Evolutionary conservation across 441 rosid species (phyloP).

Genomic region (Jatropha multifida): DNA sequence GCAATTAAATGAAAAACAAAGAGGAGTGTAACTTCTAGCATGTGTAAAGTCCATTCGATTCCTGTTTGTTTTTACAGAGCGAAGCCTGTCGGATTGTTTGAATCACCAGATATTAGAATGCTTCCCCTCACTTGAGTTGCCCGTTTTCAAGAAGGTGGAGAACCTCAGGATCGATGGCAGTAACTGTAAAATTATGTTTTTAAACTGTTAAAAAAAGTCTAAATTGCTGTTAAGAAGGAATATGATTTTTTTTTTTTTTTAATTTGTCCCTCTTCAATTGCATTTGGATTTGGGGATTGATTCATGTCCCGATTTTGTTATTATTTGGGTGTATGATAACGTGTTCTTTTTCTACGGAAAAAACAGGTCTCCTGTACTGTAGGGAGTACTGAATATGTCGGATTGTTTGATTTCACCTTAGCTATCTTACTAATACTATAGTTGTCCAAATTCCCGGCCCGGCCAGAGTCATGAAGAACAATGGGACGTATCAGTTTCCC

Average conservation of each 20-base stretch:
- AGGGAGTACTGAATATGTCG: background rate
- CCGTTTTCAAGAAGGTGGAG: background rate
- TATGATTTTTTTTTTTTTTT: background rate
- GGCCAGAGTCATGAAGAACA: too few species aligned
- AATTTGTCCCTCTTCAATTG: background rate
- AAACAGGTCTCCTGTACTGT: background rate
- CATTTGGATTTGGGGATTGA: background rate
- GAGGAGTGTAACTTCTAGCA: background rate
- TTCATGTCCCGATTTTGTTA: background rate
- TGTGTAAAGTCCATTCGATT: conserved; percentile 5
- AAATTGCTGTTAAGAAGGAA: background rate
- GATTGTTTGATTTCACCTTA: too few species aligned
- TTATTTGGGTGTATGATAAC: background rate
- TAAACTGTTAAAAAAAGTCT: background rate
- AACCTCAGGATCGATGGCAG: background rate
- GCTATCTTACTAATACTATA: too few species aligned
- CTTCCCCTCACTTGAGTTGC: background rate
- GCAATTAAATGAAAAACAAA: conserved; percentile 2
- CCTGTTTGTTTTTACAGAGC: background rate
- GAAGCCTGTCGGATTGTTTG: background rate
- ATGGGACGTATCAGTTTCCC: too few species aligned
- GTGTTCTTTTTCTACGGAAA: background rate
- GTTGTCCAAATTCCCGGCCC: too few species aligned
- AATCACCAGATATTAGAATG: background rate
- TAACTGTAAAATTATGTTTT: background rate